These are phyloP conservation scores for Sparassis latifolia DNA, from an alignment of 1,284 basidiomycete species.

Conservation along the genomic window DNA sequence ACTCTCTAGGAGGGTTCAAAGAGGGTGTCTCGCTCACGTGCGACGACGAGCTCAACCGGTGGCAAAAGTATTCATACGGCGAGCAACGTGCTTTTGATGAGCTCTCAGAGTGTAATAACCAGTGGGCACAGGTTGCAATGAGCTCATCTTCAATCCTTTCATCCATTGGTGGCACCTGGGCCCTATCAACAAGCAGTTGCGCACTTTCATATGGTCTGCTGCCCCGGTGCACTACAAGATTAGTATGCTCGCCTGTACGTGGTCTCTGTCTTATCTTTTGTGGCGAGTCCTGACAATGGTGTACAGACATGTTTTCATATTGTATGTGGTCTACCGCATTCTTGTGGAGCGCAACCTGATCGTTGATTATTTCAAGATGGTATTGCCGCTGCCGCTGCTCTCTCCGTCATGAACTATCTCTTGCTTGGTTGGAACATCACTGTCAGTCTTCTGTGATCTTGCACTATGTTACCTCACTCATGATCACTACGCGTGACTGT, in stretches of 20 bases:
- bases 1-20: slow-evolving; percentile 75
- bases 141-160: slow-evolving; percentile 75
- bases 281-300: slow-evolving; percentile 7
- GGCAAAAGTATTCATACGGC: slow-evolving; percentile 85
- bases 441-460: slow-evolving; percentile 21
- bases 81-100: slow-evolving; percentile 16
- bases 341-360: background rate
- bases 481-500: background rate
- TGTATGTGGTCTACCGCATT: slow-evolving; percentile 36
- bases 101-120: background rate
- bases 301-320: slow-evolving; percentile 79
- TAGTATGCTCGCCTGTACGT: slow-evolving; percentile 61
- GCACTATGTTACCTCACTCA: background rate
- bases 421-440: slow-evolving; percentile 54
- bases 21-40: slow-evolving; percentile 83
- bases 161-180: slow-evolving; percentile 66
- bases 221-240: slow-evolving; percentile 83
- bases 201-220: slow-evolving; percentile 67
- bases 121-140: slow-evolving; percentile 43
- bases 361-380: slow-evolving; percentile 42
- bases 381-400: slow-evolving; percentile 58
- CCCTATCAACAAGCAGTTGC: slow-evolving; percentile 73
- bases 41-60: slow-evolving; percentile 77
- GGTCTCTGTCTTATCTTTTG: slow-evolving; percentile 14
- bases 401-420: slow-evolving; percentile 68